A percentile compares a stretch with the other conserved stretches of the same genome.
Evolutionary conservation across 2,329 filamentous ascomycete species (phyloP).

Genomic region (Fusarium sp.): DNA sequence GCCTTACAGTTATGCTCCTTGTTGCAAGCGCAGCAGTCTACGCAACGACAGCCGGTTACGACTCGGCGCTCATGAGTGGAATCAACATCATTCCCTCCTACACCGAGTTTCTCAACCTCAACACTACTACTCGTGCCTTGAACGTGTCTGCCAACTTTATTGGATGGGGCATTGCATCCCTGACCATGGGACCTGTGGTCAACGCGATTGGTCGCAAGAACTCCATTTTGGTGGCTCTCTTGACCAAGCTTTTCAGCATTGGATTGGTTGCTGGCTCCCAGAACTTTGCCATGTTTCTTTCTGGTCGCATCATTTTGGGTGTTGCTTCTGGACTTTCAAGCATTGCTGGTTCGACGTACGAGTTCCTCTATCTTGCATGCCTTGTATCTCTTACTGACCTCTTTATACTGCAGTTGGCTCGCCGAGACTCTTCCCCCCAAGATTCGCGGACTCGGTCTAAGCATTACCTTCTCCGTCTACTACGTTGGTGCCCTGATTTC

Average conservation of each 20-base stretch:
- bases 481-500: neutral
- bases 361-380: rapidly evolving
- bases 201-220: neutral
- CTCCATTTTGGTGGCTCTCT: neutral
- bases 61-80: neutral
- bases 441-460: neutral
- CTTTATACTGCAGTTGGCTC: neutral
- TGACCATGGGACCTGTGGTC: neutral
- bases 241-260: neutral
- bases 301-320: neutral
- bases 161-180: neutral
- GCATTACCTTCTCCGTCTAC: neutral
- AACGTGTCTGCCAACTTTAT: neutral
- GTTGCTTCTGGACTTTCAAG: neutral
- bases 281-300: neutral
- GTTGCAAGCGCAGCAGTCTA: neutral
- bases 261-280: neutral
- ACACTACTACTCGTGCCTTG: neutral
- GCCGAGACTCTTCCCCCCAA: neutral
- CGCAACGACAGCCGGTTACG: neutral
- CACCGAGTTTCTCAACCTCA: neutral
- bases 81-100: neutral
- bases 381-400: rapidly evolving
- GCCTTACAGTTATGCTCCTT: neutral
- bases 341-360: neutral